Base-by-base conservation (phyloP, 208 protist genomes). In the Crithidia mellificae region DNA sequence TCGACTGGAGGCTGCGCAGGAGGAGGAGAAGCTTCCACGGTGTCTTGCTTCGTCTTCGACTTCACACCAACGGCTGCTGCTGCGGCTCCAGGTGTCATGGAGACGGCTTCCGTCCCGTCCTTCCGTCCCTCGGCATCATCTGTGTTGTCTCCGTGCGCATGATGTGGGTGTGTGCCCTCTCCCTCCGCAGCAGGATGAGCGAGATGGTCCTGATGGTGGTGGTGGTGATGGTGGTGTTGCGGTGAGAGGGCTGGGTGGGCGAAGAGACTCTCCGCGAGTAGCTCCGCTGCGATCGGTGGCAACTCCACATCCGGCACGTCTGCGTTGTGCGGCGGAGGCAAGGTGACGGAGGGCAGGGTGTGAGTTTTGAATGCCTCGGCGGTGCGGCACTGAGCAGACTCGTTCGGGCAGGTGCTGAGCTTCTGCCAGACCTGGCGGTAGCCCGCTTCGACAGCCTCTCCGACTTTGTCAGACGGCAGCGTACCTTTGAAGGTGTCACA, bases 401-500 rank as follows among this genome's bases (percentile, higher is more conserved):
- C 41, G 11, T 29, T 29, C 36, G 9, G 17, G 27, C 29, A 6
- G 1, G 22, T 29, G 7, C 22, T 7, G 17, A 32, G 56, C 7
- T 8, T 63, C 30, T 47, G 17, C 43, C 59, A 55, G 1, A 54
- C 68, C 19, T 46, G 65, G 15, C 74, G 73, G 51, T 85, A 69
- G 2, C 80, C 86, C 1, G 47, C 53, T 64, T 91, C 81, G 29
- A 80, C 79, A 2, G 85, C 86, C 63, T 85, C 76, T 9, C 85
- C 80, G 0, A 84, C 90, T 54, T 68, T 59, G 66, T 73, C 82
- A 4, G 87, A 81, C 2, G 83, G 63, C 22, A 90, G 63, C 4
- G 85, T 93, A 25, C 87, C 90, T 56, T 95, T 95, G 68, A 95
- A 95, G 17, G 85, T 81, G 68, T 93, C 90, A 59, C 75, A 85